Evolutionary conservation across 148 eudicot genomes (phyloP).

Genomic region (Cornus kousa): DNA sequence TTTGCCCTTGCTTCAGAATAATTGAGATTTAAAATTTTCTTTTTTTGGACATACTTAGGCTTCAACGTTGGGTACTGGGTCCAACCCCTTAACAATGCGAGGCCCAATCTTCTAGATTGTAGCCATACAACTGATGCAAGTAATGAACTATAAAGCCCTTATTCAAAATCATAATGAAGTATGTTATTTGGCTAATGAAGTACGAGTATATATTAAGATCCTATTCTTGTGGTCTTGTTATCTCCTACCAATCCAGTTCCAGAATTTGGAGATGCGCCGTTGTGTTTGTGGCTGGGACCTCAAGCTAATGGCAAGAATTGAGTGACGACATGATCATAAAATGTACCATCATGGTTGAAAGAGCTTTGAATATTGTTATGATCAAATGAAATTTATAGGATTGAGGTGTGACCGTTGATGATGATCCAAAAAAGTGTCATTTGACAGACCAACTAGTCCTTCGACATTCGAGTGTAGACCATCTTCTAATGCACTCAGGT

Average conservation of each 20-base stretch:
- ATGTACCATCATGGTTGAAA: conserved; percentile 6
- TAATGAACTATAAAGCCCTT: no score
- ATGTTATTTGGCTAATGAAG: no score
- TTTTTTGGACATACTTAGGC: no score
- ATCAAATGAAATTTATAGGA: neutral
- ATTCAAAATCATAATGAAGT: no score
- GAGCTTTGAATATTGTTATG: conserved; percentile 8
- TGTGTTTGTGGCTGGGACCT: conserved; percentile 10
- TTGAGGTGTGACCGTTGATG: conserved; percentile 10
- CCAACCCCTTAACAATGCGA: no score
- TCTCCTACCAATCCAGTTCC: conserved; percentile 17
- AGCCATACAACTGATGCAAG: no score
- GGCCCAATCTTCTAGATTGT: no score
- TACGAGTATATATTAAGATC: no score
- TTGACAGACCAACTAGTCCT: conserved; percentile 28
- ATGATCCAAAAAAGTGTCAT: conserved; percentile 18
- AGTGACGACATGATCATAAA: neutral
- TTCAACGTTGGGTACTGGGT: no score
- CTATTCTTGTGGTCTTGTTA: neutral
- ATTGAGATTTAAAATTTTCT: no score
- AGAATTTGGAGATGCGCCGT: neutral
- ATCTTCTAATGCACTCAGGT: conserved; percentile 14
- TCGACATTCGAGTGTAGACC: conserved; percentile 26
- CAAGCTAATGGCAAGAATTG: conserved; percentile 16
- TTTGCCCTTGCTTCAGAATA: no score